Percentiles rank a stretch among this genome's conserved stretches.
These are phyloP conservation scores for Paramyrothecium sp. DNA, from an alignment of 2,329 filamentous ascomycete genomes.

Conservation along the genomic window DNA sequence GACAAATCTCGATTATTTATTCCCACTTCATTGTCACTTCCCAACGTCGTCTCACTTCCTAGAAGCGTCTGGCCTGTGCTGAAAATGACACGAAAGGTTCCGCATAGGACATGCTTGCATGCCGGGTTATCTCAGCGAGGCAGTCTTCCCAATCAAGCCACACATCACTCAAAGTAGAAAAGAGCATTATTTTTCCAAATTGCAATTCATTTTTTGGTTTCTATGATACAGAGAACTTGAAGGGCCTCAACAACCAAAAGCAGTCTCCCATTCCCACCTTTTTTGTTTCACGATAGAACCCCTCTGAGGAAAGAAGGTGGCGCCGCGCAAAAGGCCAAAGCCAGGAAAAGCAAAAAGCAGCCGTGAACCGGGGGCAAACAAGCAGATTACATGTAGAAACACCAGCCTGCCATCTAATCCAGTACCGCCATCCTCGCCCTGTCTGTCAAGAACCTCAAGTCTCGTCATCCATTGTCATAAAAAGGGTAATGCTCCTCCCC, in stretches of 20 bases:
- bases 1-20: too few relatives aligned
- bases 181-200: slow-evolving; percentile 12
- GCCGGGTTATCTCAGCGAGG: too few relatives aligned
- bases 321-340: too few relatives aligned
- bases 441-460: not conserved
- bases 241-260: slow-evolving; percentile 10
- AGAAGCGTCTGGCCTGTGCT: too few relatives aligned
- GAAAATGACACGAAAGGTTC: too few relatives aligned
- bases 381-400: not conserved
- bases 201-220: slow-evolving; percentile 18
- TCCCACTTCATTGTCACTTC: too few relatives aligned
- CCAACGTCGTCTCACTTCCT: too few relatives aligned
- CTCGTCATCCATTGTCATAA: not conserved
- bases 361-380: not conserved
- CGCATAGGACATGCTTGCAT: too few relatives aligned
- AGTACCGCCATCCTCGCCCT: not conserved
- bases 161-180: not conserved
- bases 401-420: not conserved
- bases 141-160: too few relatives aligned
- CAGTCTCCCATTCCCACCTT: slow-evolving; percentile 18
- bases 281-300: slow-evolving; percentile 7
- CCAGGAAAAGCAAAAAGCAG: slow-evolving; percentile 5
- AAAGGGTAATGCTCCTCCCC: not conserved
- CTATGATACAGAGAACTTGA: slow-evolving; percentile 32
- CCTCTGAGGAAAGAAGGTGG: too few relatives aligned